Percentiles rank a stretch among this genome's conserved stretches.
These are phyloP conservation scores for Viola pubescens DNA, from an alignment of 441 rosid genomes.

Conservation along the genomic window DNA sequence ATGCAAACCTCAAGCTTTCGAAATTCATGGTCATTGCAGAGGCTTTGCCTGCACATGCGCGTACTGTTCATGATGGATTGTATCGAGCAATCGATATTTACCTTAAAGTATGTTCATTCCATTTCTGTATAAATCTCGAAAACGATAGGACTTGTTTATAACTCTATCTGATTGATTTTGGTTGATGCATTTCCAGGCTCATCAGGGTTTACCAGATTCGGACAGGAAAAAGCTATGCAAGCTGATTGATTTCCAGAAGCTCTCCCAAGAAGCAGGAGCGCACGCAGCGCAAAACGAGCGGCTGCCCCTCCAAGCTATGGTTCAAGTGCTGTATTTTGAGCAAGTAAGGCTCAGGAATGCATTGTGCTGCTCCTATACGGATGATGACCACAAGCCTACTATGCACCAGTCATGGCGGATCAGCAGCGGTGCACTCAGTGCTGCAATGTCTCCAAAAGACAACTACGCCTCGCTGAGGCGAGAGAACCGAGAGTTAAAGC, in stretches of 20 bases:
- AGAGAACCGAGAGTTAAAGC: constrained; percentile 86
- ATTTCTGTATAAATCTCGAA: not conserved
- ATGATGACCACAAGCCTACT: constrained; percentile 68
- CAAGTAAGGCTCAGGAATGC: constrained; percentile 81
- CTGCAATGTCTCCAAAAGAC: constrained; percentile 95
- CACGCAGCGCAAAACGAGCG: constrained; percentile 97
- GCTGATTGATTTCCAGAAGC: constrained; percentile 87
- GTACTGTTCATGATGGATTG: constrained; percentile 79
- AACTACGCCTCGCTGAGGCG: constrained; percentile 91
- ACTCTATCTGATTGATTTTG: constrained; percentile 11
- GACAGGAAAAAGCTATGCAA: constrained; percentile 82
- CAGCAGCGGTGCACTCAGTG: constrained; percentile 94
- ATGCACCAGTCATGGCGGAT: constrained; percentile 84
- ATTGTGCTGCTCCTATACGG: constrained; percentile 55
- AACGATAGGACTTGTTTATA: not conserved
- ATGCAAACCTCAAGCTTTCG: constrained; percentile 77
- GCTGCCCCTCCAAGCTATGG: constrained; percentile 90
- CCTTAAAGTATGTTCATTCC: constrained; percentile 45
- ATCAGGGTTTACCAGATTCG: constrained; percentile 59
- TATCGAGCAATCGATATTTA: constrained; percentile 91
- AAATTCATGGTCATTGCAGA: constrained; percentile 88
- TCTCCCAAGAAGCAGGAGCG: constrained; percentile 92
- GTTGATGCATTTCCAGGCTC: constrained; percentile 44
- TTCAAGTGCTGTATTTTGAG: constrained; percentile 95
- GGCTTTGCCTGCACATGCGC: constrained; percentile 83